phyloP scores from a whole-genome alignment of 306 rosid genomes.

The Clitoria ternatea region DNA sequence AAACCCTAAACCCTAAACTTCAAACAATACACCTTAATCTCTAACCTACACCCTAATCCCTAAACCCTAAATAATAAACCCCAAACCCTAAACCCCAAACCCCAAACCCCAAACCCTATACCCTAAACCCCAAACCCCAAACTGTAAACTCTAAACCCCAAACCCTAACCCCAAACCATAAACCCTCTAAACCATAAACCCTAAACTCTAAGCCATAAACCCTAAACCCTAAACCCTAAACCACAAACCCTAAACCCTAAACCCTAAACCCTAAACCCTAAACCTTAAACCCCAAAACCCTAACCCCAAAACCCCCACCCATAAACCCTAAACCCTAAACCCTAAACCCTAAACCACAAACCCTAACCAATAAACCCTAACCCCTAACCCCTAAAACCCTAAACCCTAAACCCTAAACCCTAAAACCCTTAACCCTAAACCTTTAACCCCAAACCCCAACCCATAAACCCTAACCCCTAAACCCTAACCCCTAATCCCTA shows the following conservation, averaged over 20 bases:
- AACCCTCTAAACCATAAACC: no score
- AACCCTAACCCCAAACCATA: no score
- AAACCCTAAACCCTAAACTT: no score
- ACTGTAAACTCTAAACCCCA: no score
- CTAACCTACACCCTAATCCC: not conserved
- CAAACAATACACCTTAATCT: not conserved
- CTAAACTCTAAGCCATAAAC: not conserved
- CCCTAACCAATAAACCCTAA: not conserved
- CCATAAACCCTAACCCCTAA: no score
- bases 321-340: not conserved
- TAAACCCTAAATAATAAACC: not conserved
- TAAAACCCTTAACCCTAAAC: not conserved
- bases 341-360: not conserved
- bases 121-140: not conserved
- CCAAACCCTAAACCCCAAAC: not conserved
- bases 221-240: not conserved
- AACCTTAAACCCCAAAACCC: conserved; percentile 1
- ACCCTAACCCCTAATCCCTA: not conserved
- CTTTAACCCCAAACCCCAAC: no score
- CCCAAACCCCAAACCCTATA: not conserved
- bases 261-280: not conserved
- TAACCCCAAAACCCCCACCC: no score
- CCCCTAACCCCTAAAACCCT: not conserved
- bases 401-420: not conserved
- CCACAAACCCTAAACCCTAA: not conserved